Conservation (phyloP, 768 basidiomycete genomes). For the Scleroderma bovista region DNA sequence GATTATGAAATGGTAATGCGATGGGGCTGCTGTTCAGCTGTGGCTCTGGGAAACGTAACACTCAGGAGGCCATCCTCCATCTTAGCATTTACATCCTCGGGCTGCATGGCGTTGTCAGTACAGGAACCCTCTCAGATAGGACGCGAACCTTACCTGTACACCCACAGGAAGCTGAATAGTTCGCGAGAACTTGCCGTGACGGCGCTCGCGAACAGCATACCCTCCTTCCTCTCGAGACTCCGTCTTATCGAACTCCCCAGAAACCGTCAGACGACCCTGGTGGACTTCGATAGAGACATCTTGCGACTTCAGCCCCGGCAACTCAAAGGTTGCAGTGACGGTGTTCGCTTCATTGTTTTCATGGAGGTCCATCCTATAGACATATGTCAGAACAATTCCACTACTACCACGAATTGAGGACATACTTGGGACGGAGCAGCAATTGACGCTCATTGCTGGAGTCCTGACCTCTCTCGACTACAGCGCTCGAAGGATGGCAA, state of each 20-base stretch:
- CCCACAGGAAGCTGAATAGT: constrained; percentile 44
- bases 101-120: constrained; percentile 13
- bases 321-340: constrained; percentile 49
- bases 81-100: constrained; percentile 34
- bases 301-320: constrained; percentile 50
- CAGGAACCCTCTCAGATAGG: background rate
- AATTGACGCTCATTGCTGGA: constrained; percentile 3
- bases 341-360: constrained; percentile 42
- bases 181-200: constrained; percentile 44
- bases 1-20: constrained; percentile 32
- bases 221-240: constrained; percentile 31
- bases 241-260: constrained; percentile 39
- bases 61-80: constrained; percentile 49
- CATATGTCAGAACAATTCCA: background rate
- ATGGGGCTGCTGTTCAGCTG: constrained; percentile 36
- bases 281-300: constrained; percentile 48
- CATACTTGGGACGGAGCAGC: constrained; percentile 29
- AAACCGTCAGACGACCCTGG: constrained; percentile 43
- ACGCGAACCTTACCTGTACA: constrained; percentile 35
- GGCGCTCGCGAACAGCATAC: constrained; percentile 38
- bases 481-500: constrained; percentile 11
- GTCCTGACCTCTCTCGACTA: constrained; percentile 3
- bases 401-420: no score
- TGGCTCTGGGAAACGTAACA: constrained; percentile 47
- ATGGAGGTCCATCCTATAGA: constrained; percentile 50